These are phyloP conservation scores for Carex sylvatica DNA, from an alignment of 202 grass and related monocot genomes.

Conservation along the genomic window DNA sequence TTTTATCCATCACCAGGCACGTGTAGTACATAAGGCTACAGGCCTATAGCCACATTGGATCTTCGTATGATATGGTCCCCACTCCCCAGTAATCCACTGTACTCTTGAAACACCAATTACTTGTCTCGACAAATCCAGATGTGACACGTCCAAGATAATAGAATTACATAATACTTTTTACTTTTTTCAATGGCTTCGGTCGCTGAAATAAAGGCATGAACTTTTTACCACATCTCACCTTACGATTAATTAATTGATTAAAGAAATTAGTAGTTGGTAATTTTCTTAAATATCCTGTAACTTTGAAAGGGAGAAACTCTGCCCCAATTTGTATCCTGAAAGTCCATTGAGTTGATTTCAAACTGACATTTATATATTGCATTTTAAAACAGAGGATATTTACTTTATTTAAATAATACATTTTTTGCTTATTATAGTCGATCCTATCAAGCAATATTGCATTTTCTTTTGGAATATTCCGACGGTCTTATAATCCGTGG, in stretches of 20 bases:
- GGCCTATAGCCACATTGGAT: not conserved
- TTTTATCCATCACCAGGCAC: too few species aligned
- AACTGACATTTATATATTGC: not conserved
- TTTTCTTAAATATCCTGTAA: not conserved
- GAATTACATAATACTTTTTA: not conserved
- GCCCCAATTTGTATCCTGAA: not conserved
- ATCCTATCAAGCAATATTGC: not conserved
- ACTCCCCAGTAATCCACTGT: too few species aligned
- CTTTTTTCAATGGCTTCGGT: not conserved
- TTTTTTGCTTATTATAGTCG: not conserved
- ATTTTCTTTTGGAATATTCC: not conserved
- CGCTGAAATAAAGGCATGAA: not conserved
- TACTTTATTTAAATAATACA: not conserved
- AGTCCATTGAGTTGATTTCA: not conserved
- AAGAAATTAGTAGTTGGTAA: not conserved
- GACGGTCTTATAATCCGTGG: not conserved
- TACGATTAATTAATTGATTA: not conserved
- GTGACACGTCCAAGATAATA: not conserved
- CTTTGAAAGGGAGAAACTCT: not conserved
- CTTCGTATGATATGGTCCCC: not conserved
- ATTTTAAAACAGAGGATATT: not conserved
- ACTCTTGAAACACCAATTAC: not conserved
- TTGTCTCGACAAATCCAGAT: not conserved
- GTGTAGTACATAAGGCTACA: not conserved
- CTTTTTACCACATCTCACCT: not conserved